Evolutionary conservation across 768 basidiomycete genomes (phyloP).

Genomic region (Tubosaeta brunneosetosa): DNA sequence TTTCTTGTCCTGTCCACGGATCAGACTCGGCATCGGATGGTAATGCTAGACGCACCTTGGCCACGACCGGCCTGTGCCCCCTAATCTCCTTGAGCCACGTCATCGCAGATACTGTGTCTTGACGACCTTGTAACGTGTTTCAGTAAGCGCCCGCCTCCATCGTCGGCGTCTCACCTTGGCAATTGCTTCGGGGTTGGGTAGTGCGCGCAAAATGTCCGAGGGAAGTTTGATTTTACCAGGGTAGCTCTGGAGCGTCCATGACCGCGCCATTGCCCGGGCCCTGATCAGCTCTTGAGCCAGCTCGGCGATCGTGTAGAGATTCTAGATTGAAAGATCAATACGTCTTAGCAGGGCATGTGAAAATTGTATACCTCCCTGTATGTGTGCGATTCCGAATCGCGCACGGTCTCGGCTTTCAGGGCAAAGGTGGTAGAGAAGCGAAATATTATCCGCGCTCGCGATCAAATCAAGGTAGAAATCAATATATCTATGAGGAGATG

Average conservation of each 20-base stretch:
- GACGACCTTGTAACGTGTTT: conserved; percentile 45
- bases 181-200: conserved; percentile 61
- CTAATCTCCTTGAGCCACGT: conserved; percentile 52
- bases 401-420: conserved; percentile 78
- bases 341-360: neutral
- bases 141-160: neutral
- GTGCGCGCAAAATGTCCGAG: conserved; percentile 69
- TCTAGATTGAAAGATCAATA: conserved; percentile 40
- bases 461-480: conserved; percentile 82
- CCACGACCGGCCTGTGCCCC: conserved; percentile 32
- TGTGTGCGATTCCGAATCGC: conserved; percentile 65
- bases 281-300: conserved; percentile 86
- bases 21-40: neutral
- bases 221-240: conserved; percentile 81
- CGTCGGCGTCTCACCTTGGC: conserved; percentile 46
- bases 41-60: conserved; percentile 25
- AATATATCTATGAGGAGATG: conserved; percentile 58
- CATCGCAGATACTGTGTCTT: conserved; percentile 60
- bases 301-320: conserved; percentile 83
- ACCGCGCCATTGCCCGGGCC: conserved; percentile 50
- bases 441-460: conserved; percentile 74
- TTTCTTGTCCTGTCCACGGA: conserved; percentile 33
- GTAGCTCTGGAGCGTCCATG: conserved; percentile 75
- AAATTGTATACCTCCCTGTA: conserved; percentile 57
- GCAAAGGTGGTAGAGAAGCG: conserved; percentile 81